Base-by-base conservation (phyloP, 306 rosid genomes). In the Sphenostylis stenocarpa region DNA sequence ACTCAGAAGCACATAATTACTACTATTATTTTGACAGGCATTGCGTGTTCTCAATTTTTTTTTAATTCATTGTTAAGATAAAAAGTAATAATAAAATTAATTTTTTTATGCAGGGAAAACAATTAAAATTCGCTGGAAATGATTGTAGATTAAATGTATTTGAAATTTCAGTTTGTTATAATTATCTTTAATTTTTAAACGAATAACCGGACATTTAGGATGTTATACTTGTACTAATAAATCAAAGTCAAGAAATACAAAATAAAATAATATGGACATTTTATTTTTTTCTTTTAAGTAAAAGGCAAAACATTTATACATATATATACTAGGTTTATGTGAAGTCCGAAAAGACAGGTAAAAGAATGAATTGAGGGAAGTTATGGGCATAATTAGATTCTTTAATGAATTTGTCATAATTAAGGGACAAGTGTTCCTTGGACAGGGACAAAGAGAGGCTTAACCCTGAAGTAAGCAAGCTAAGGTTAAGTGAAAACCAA, bases 381-480 rank as follows among this genome's bases (percentile, higher is more conserved):
- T 68, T 56, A 31, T n/a, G 17, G 2, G 13, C 33, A 55, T 28
- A 48, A 28, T 39, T 33, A 53, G 41, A 77, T 67, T 43, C 38
- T 57, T 9, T 57, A 68, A 55, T 29, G 39, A 67, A 68, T 29
- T 77, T 38, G 17, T 77, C 75, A 77, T 77, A 43, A 67, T 77
- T 55, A 67, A 34, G 60, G 48, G 39, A 55, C 36, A 26, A 67
- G 47, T 20, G 69, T 56, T 33, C 7, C 39, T 1, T 62, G 45
- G 20, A 17, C 6, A n/a, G 34, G 67, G 34, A 31, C 19, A 68
- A 77, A 56, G 69, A 29, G 26, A 67, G 51, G 5, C 65, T 81
- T 85, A 23, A 14, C 52, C 29, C 24, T 43, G 48, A 74, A 75
- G 79, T 76, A 73, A 81, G 51, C 39, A 73, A 68, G 66, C 71